Percentiles rank a stretch among this genome's conserved stretches.
phyloP scores from a whole-genome alignment of 306 rosid genomes.

The Prunus mira region DNA sequence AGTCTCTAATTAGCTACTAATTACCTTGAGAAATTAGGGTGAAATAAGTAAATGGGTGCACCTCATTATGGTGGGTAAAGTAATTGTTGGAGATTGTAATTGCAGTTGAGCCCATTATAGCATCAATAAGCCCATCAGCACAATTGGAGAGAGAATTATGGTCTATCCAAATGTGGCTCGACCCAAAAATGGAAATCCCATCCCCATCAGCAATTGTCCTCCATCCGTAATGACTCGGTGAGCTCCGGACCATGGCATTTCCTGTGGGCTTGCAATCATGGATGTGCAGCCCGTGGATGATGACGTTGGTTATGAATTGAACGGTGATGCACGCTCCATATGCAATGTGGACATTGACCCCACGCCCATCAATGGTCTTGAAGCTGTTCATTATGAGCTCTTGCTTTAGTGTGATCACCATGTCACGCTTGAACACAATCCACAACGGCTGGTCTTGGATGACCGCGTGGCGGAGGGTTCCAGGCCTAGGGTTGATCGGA shows the following conservation, averaged over 20 bases:
- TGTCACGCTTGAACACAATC: conserved; percentile 96
- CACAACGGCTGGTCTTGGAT: conserved; percentile 83
- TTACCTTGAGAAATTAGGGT: not conserved
- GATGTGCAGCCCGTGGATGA: conserved; percentile 82
- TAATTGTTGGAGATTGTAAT: conserved; percentile 85
- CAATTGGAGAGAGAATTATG: conserved; percentile 85
- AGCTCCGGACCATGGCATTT: conserved; percentile 93
- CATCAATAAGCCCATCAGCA: conserved; percentile 91
- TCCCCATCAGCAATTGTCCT: conserved; percentile 95
- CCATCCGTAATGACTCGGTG: conserved; percentile 93
- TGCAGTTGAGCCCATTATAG: conserved; percentile 90
- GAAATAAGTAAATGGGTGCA: conserved; percentile 2
- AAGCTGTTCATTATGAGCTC: conserved; percentile 96
- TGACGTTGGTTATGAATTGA: conserved; percentile 78
- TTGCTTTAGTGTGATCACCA: conserved; percentile 88
- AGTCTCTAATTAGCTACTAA: not conserved
- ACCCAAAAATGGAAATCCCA: conserved; percentile 71
- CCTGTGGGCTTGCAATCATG: conserved; percentile 91
- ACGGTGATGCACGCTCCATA: conserved; percentile 84
- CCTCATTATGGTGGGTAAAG: conserved; percentile 96
- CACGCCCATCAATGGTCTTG: conserved; percentile 91
- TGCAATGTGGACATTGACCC: conserved; percentile 85
- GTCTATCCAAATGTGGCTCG: conserved; percentile 89
- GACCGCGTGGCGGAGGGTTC: conserved; percentile 92
- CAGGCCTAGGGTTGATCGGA: conserved; percentile 68